These are phyloP conservation scores for Citrus sinensis DNA, from an alignment of 345 rosid species.

Conservation along the genomic window DNA sequence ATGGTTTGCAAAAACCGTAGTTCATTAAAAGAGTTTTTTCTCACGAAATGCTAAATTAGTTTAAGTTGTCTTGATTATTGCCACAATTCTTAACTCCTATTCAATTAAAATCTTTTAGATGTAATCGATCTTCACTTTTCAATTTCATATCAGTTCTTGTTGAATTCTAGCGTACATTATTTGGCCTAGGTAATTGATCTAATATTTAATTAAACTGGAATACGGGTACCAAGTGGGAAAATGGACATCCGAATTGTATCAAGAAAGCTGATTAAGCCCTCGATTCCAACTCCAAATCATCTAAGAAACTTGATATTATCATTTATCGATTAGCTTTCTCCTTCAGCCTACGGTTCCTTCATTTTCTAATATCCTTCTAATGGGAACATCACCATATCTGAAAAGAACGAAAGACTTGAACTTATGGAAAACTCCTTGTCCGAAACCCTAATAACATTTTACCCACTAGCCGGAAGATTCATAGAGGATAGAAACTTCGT, in stretches of 20 bases:
- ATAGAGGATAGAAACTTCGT: not conserved
- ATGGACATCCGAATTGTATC: slow-evolving; percentile 27
- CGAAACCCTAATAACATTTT: slow-evolving; percentile 18
- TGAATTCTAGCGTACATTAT: too few relatives aligned
- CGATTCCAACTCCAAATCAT: slow-evolving; percentile 37
- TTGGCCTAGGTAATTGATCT: too few relatives aligned
- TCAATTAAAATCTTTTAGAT: too few relatives aligned
- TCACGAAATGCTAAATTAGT: too few relatives aligned
- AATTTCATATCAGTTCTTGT: too few relatives aligned
- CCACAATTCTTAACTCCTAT: too few relatives aligned
- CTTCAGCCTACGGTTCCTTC: slow-evolving; percentile 20
- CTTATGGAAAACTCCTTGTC: slow-evolving; percentile 34
- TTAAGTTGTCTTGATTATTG: too few relatives aligned
- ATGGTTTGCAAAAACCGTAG: too few relatives aligned
- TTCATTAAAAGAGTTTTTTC: too few relatives aligned
- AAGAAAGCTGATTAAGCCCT: slow-evolving; percentile 38
- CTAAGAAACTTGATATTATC: slow-evolving; percentile 30
- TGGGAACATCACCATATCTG: slow-evolving; percentile 1
- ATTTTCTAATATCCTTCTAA: slow-evolving; percentile 31
- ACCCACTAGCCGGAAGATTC: slow-evolving; percentile 27
- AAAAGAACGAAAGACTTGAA: slow-evolving; percentile 4
- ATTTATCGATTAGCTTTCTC: slow-evolving; percentile 38
- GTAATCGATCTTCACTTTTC: too few relatives aligned
- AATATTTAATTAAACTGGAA: too few relatives aligned
- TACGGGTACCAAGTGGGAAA: not conserved